Evolutionary conservation across 805 yeast genomes (phyloP).

Genomic region (Priceomyces fermenticarens): DNA sequence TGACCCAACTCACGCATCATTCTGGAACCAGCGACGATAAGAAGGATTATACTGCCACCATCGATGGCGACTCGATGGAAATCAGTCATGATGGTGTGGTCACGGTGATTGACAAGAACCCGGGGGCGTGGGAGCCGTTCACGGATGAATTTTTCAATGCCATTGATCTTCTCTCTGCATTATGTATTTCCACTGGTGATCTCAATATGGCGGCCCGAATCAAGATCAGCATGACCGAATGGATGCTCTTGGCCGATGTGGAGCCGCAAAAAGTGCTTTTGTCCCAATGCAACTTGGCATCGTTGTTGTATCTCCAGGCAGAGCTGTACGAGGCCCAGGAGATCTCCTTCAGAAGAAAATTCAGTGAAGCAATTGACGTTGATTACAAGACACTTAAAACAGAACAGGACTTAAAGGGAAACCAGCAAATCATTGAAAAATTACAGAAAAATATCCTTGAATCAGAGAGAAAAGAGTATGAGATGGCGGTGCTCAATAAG

Average conservation of each 20-base stretch:
- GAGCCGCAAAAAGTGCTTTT: conserved; percentile 61
- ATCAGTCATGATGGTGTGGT: conserved; percentile 13
- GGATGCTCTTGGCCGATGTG: conserved; percentile 73
- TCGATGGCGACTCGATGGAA: conserved; percentile 14
- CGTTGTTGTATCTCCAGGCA: conserved; percentile 64
- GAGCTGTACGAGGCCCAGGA: conserved; percentile 58
- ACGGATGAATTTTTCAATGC: conserved; percentile 75
- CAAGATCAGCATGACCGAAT: conserved; percentile 60
- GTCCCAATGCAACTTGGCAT: conserved; percentile 68
- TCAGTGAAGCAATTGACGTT: conserved; percentile 23
- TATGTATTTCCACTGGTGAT: conserved; percentile 69
- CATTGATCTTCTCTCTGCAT: conserved; percentile 71
- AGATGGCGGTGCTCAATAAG: conserved; percentile 14
- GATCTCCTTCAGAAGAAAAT: conserved; percentile 20
- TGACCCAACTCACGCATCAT: conserved; percentile 4
- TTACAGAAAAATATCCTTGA: conserved; percentile 16
- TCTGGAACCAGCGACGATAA: conserved; percentile 2
- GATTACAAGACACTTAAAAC: conserved; percentile 15
- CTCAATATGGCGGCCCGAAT: conserved; percentile 56
- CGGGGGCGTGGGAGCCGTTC: conserved; percentile 68
- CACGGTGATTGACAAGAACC: conserved; percentile 29
- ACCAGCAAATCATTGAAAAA: conserved; percentile 4
- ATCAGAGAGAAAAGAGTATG: conserved; percentile 26
- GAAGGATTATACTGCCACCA: conserved; percentile 12
- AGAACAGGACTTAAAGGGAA: conserved; percentile 6